Evolutionary conservation across 768 basidiomycete species (phyloP), one percentile per base, ranked within the genome.

Genomic region (Plicaturopsis crispa): DNA sequence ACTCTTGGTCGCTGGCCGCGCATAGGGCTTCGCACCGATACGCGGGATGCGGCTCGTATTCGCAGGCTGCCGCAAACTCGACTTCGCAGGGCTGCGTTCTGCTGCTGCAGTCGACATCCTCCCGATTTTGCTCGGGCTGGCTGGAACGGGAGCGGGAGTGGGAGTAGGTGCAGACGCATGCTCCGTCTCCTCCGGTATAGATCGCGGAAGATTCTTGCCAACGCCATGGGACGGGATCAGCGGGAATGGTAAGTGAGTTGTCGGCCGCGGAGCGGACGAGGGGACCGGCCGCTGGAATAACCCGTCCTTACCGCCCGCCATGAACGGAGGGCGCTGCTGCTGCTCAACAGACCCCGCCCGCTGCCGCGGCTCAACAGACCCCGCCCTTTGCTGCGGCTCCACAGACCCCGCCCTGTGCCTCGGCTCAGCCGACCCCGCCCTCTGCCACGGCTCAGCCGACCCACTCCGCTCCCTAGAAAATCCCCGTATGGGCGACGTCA

Each of bases 21-120:
- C 57, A 54, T 81, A 82, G 3, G 78, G 80, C 38, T 80, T 81
- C 18, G 54, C 55, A 24, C 67, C 68, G 30, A 76, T 74, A 42
- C 80, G 67, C 13, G 80, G 80, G 48, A 82, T 82, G 52, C 67
- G 67, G 54, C 80, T 78, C 1, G 63, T 67, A n/a, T 22, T 31
- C 18, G 56, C 48, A 6, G 63, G 55, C 44, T 78, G 73, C 48
- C 69, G 75, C 37, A 80, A 50, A 32, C 44, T 65, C 13, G 73
- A 73, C 39, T 69, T 72, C 4, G 48, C 43, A 16, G 47, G 47
- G n/a, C 51, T 40, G 28, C 39, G 50, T 21, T 35, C 44, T 33
- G 46, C 40, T 40, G 48, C 48, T 24, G 57, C 48, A 14, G 51
- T 35, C 31, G 24, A 49, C 37, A 24, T 55, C n/a, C n/a, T n/a